Base-by-base conservation (phyloP, 202 grass and related monocot species). In the Thinopyrum obtusiflorum region DNA sequence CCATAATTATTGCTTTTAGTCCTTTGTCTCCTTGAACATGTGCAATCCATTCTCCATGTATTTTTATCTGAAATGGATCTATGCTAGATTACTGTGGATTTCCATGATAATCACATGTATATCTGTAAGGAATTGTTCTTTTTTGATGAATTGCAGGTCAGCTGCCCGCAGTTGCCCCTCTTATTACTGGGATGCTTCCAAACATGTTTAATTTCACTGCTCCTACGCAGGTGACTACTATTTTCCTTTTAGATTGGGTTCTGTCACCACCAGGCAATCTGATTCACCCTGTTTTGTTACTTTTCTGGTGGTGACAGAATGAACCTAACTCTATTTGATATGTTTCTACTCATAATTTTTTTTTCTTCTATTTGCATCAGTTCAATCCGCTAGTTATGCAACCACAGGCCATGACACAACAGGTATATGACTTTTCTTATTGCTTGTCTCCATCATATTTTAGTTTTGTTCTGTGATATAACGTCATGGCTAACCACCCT, bases 371-470 rank as follows among this genome's bases (percentile, higher is more conserved):
- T 88, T 61, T 76, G 68, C 33, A 88, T 80, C 90, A 94, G 89
- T 92, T 86, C 77, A 88, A 86, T 66, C 82, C 92, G 15, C 96
- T 91, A 88, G 68, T 93, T 86, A 98, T 98, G 71, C 96, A 94
- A 65, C 93, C 94, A 46, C 96, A 98, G 94, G 96, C 96, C 57
- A 98, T 98, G 96, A 98, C 91, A 7, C 96, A 98, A 73, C 96
- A 98, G 88, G 90, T 92, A 86, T 76, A 65, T 39, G 33, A 28
- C n/a, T 71, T 76, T 29, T 6, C 61, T 49, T 47, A 33, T 23
- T 27, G 40, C 40, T 74, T 27, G 70, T 28, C 7, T 74, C 40
- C 70, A 74, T 49, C 39, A 49, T 61, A 23, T 14, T 26, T 68
- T 13, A 32, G 5, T 55, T 59, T 60, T 60, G 2, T 47, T 77